Evolutionary conservation across 83 land plant species (phyloP), one percentile per base, ranked within the genome.

Genomic region (Diphasiastrum complanatum): DNA sequence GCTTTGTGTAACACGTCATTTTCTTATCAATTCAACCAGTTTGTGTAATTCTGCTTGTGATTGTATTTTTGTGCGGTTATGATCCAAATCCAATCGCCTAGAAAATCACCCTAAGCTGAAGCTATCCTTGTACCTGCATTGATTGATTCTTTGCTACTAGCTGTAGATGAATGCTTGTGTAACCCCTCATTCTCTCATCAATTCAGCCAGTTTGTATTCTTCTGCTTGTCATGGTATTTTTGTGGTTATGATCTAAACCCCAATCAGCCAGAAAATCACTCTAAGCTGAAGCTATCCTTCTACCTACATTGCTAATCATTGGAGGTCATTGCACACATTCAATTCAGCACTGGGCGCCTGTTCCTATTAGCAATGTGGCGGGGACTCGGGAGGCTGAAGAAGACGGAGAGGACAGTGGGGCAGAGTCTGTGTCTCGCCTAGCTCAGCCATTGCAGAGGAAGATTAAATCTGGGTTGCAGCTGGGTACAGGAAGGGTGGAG

Each of bases 331-430:
- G 64, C 65, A 11, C 18, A 41, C 12, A 50, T n/a, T 50, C 12
- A 10, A 0, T 18, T 37, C 77, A 91, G 95, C 82, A 91, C 61
- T 91, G 97, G 97, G 63, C 59, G 36, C 83, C 97, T 43, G 26
- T 32, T 26, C 34, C 30, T 22, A 31, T 30, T 29, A 31, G 49
- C 48, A 24, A 22, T 36, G 51, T 22, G 50, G 52, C 40, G 67
- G 33, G 25, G 55, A 25, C 59, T 48, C 20, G 26, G 24, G 75
- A 50, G 28, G 67, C 20, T 18, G 54, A 52, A 37, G 74, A 77
- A 20, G 82, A 76, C 53, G 29, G 32, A n/a, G 84, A 67, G 41
- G 68, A 67, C 22, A 45, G n/a, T 16, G 67, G 69, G 22, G 60
- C 49, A 18, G 81, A 79, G 28, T 47, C 69, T n/a, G 18, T 83